A percentile compares a stretch with the other conserved stretches of the same genome.
These are phyloP conservation scores for Plasmodium fragile DNA, from an alignment of 169 alveolate species.

Conservation along the genomic window DNA sequence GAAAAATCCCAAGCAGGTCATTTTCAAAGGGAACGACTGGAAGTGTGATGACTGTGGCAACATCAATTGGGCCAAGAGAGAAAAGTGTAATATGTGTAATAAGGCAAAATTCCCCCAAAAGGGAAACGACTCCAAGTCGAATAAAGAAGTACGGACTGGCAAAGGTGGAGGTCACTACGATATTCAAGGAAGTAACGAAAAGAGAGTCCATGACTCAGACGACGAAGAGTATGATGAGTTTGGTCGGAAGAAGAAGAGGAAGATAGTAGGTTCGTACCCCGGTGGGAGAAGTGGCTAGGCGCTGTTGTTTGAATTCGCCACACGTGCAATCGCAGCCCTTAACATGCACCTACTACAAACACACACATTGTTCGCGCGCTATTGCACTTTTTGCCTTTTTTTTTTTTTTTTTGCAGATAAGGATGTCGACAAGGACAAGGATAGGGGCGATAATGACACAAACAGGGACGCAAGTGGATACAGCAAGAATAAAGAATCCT, in stretches of 20 bases:
- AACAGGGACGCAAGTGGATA: not conserved
- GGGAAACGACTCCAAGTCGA: conserved; percentile 15
- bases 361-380: not conserved
- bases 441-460: not conserved
- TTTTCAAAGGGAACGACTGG: conserved; percentile 87
- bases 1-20: conserved; percentile 22
- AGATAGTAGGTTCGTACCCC: conserved; percentile 30
- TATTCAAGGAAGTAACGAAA: conserved; percentile 83
- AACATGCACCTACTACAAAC: not conserved
- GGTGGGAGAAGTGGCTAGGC: not conserved
- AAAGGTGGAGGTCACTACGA: conserved; percentile 90
- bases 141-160: conserved; percentile 83
- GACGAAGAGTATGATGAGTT: conserved; percentile 88
- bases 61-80: conserved; percentile 90
- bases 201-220: conserved; percentile 85
- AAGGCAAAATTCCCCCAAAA: conserved; percentile 58
- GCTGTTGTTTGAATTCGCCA: not conserved
- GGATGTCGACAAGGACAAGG: not conserved
- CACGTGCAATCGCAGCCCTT: not conserved
- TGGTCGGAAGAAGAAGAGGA: conserved; percentile 83
- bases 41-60: conserved; percentile 89
- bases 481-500: conserved; percentile 8
- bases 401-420: conserved; percentile 12
- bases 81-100: conserved; percentile 87
- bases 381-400: not conserved